Evolutionary conservation across 257 asterid genomes (phyloP), one percentile per base, ranked within the genome.

Genomic region (Nicotiana paniculata): DNA sequence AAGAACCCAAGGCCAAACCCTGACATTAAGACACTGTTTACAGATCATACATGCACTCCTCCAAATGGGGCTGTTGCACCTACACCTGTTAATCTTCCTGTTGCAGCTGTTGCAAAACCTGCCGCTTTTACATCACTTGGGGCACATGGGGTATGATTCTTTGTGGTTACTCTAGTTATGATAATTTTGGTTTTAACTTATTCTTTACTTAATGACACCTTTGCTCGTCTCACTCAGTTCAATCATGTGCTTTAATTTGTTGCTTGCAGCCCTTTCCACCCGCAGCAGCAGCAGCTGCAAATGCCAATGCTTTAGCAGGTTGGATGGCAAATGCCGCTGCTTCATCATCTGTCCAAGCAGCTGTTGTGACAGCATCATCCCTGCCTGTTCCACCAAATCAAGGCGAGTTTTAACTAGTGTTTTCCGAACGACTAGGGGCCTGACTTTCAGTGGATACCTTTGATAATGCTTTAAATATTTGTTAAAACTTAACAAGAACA

Each of bases 321-420:
- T 96, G 99, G 99, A 96, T 94, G 99, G 94, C 92, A 74, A 96
- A 91, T 84, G 98, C 98, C 67, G 90, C 97, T 89, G 99, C 95
- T 79, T 89, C 99, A 83, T 90, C 98, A 70, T 96, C 99, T 81
- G 97, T 93, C 84, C 99, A 96, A 88, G 97, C 99, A 79, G 97
- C 97, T 54, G 95, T 93, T 84, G 99, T 93, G 85, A 90, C 98
- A 74, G 91, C 98, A 78, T 90, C 98, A 4, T 93, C 99, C 69
- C 85, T 96, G 76, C 97, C 99, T 79, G 94, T 90, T 79, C 97
- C 92, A 54, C 92, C 93, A 66, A 96, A 90, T 89, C 99, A 94
- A 93, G 98, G 99, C 53, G 63, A 75, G 79, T 75, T 75, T 75
- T 75, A 75, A 51, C 32, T 81, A 72, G 79, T 72, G 13, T 46